Base-by-base conservation (phyloP, 1,284 basidiomycete genomes). In the Xerocomus minutiporus region DNA sequence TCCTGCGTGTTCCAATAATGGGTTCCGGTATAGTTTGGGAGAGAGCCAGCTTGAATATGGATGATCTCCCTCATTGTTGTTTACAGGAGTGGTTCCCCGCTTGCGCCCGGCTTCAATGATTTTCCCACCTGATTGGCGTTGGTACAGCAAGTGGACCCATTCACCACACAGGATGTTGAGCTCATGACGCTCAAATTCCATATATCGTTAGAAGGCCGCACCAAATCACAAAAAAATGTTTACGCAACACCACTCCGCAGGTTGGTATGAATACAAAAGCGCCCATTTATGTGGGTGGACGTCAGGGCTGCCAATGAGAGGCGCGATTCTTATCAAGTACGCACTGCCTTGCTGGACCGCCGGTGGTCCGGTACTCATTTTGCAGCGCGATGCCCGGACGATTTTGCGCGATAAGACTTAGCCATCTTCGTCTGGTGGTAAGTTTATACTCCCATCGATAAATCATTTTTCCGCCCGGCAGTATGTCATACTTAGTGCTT, bases 1-100 rank as follows among this genome's bases (percentile, higher is more conserved):
- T 88, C 83, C 65, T 89, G 86, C 0, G 85, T 78, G 63, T 90
- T 90, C 86, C 86, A 91, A 61, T 87, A 90, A 63, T 91, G 88
- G 0, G 86, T 81, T 47, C 86, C 86, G 23, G 79, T 70, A 62
- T 83, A 80, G 62, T 90, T 90, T 17, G 88, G 76, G 45, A 80
- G 60, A 31, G 74, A 69, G 42, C 88, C 87, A 1, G 84, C 84
- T 67, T 90, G 88, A 49, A 91, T 73, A 64, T 91, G 84, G 55
- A 91, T 69, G 57, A 90, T 88, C 63, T 91, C 88, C 61, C 76
- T 81, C 87, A 90, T 89, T 32, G 45, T n/a, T 29, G 42, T 44
- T 8, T 8, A 31, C 13, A 17, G n/a, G 8, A 20, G n/a, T 9
- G n/a, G 8, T 4, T 12, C 3, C 9, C 9, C 29, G 29, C 29